A percentile compares a stretch with the other conserved stretches of the same genome.
Evolutionary conservation across 2,329 filamentous ascomycete species (phyloP).

Genomic region (Fusarium sulawesiense): DNA sequence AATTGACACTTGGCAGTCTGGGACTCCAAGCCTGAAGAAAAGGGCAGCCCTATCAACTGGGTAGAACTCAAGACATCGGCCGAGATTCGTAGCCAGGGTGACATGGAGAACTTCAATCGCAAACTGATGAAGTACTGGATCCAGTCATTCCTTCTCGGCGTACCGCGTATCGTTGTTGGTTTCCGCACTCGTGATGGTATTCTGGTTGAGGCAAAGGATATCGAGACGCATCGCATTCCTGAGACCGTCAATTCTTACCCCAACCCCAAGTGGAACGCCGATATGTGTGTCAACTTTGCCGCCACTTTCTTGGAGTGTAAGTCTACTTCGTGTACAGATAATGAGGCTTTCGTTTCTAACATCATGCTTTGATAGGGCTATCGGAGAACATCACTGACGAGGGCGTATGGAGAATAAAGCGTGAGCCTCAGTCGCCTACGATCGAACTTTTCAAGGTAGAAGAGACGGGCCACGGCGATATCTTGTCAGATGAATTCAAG

Average conservation of each 20-base stretch:
- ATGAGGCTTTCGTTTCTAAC: conserved; percentile 2
- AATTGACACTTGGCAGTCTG: conserved; percentile 67
- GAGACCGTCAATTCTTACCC: conserved; percentile 75
- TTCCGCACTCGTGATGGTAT: conserved; percentile 81
- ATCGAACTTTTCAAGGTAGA: conserved; percentile 82
- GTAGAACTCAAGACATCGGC: conserved; percentile 94
- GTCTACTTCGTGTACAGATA: conserved; percentile 45
- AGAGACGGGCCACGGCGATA: conserved; percentile 76
- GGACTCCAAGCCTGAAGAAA: conserved; percentile 79
- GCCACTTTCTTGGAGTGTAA: conserved; percentile 80
- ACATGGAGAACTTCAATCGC: conserved; percentile 81
- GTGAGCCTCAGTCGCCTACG: conserved; percentile 68
- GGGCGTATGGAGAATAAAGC: conserved; percentile 84
- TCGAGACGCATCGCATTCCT: conserved; percentile 83
- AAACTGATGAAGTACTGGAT: conserved; percentile 98
- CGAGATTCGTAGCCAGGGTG: conserved; percentile 73
- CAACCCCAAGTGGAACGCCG: conserved; percentile 84
- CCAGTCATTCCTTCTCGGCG: conserved; percentile 92
- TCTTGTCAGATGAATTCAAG: conserved; percentile 81
- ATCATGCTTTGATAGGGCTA: conserved; percentile 62
- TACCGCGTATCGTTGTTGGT: conserved; percentile 91
- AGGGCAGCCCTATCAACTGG: conserved; percentile 82
- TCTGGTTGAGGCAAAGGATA: conserved; percentile 77
- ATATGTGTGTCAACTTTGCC: conserved; percentile 93
- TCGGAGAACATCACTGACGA: conserved; percentile 72